Percentiles rank a stretch among this genome's conserved stretches.
Evolutionary conservation across 1,284 basidiomycete species (phyloP).

Genomic region (Austroboletus novae-zelandiae): DNA sequence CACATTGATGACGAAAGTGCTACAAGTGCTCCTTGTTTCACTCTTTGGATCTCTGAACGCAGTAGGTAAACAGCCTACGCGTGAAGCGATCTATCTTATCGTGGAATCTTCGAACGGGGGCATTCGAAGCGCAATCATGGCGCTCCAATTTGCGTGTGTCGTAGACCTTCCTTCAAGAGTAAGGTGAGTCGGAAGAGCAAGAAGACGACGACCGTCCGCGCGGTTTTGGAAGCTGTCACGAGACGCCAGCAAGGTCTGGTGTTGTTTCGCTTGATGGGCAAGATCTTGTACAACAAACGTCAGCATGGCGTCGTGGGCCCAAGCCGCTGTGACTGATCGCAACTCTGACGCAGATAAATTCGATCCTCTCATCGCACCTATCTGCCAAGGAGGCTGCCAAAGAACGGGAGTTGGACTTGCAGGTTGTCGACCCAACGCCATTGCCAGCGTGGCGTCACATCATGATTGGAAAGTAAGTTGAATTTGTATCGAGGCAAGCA

Average conservation of each 20-base stretch:
- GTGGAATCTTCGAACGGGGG: conserved; percentile 85
- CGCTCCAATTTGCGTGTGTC: conserved; percentile 78
- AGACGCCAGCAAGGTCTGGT: conserved; percentile 82
- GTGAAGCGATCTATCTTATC: conserved; percentile 71
- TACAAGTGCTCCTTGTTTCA: conserved; percentile 60
- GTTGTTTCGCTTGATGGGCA: conserved; percentile 92
- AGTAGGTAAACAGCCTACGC: conserved; percentile 42
- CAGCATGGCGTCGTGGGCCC: neutral
- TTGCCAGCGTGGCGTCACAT: conserved; percentile 53
- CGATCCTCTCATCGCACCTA: conserved; percentile 55
- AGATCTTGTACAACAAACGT: conserved; percentile 96
- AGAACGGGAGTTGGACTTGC: conserved; percentile 54
- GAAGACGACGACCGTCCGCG: conserved; percentile 20
- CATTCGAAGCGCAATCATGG: conserved; percentile 90
- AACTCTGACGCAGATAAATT: conserved; percentile 56
- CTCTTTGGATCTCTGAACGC: conserved; percentile 38
- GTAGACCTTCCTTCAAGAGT: conserved; percentile 30
- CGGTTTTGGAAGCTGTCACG: conserved; percentile 68
- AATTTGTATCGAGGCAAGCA: conserved; percentile 78
- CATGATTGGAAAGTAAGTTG: conserved; percentile 72
- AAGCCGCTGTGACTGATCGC: conserved; percentile 7
- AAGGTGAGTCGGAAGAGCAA: conserved; percentile 33
- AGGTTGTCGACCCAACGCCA: conserved; percentile 48
- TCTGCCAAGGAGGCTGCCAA: conserved; percentile 55
- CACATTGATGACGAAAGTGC: conserved; percentile 79